These are phyloP conservation scores for Saccharomycopsis sp. DNA, from an alignment of 805 yeast species.

Conservation along the genomic window DNA sequence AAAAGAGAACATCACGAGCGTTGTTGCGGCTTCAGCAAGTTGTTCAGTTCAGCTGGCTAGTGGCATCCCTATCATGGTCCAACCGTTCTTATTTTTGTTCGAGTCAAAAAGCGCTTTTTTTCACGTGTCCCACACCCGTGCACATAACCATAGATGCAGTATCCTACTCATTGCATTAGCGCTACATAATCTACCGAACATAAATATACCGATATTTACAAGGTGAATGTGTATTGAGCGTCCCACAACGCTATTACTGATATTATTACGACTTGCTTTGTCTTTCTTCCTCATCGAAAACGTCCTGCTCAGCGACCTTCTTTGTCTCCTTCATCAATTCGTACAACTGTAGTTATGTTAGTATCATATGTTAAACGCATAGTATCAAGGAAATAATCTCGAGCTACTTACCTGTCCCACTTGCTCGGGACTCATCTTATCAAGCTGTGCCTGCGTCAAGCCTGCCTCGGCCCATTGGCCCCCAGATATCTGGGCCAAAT, in stretches of 20 bases:
- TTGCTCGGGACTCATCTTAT: slow-evolving; percentile 88
- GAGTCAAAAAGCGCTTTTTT: background rate
- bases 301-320: slow-evolving; percentile 22
- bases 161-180: background rate
- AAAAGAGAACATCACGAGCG: slow-evolving; percentile 33
- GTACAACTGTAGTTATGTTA: slow-evolving; percentile 33
- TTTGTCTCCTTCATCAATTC: slow-evolving; percentile 74
- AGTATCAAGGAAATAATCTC: background rate
- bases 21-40: too few relatives aligned
- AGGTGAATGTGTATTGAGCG: background rate
- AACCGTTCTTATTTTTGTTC: background rate
- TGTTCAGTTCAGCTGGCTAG: too few relatives aligned
- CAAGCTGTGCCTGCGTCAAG: slow-evolving; percentile 58
- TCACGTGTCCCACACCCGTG: background rate
- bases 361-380: background rate
- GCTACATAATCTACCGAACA: background rate
- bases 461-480: slow-evolving; percentile 60
- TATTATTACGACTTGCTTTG: background rate
- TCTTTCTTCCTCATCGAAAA: background rate
- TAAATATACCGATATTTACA: too few relatives aligned
- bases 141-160: background rate
- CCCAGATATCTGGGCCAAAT: slow-evolving; percentile 50
- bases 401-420: slow-evolving; percentile 50
- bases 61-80: too few relatives aligned
- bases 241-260: background rate